Conservation (phyloP, 2,329 filamentous ascomycete species). For the Rosellinia necatrix region DNA sequence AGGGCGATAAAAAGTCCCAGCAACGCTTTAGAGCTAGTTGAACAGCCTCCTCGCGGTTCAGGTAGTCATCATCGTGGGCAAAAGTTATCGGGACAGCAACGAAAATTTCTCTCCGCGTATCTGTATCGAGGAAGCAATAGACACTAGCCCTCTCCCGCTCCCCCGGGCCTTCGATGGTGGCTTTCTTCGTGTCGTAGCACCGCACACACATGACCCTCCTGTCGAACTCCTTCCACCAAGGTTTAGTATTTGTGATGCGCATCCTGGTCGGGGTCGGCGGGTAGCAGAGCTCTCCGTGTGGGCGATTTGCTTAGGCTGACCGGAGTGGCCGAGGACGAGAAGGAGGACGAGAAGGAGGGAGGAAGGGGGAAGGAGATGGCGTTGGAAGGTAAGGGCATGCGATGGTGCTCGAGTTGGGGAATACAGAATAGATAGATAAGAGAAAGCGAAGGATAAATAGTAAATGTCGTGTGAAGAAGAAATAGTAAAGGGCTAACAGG, state of each 20-base stretch:
- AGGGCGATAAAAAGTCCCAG: not conserved
- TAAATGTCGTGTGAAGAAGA: too few species aligned
- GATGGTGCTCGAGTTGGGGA: too few species aligned
- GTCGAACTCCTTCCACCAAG: constrained; percentile 3
- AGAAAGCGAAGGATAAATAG: too few species aligned
- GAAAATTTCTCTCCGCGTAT: constrained; percentile 3
- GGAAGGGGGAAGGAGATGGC: too few species aligned
- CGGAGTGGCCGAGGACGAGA: not conserved
- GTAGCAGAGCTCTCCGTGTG: too few species aligned
- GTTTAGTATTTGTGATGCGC: constrained; percentile 7
- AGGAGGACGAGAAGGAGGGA: not conserved
- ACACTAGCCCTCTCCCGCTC: not conserved
- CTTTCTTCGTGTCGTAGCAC: not conserved
- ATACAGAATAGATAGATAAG: too few species aligned
- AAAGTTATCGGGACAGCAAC: not conserved
- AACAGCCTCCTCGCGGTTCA: not conserved
- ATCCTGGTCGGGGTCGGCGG: not conserved
- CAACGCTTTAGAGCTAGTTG: not conserved
- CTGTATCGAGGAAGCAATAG: not conserved
- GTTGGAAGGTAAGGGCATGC: too few species aligned
- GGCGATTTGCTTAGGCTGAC: too few species aligned
- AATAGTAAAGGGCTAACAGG: too few species aligned
- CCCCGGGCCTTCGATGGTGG: not conserved
- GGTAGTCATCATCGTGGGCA: not conserved
- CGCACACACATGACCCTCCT: not conserved